Evolutionary conservation across 2,329 filamentous ascomycete genomes (phyloP), one percentile per base, ranked within the genome.

Genomic region (Phaeomoniella chlamydospora): DNA sequence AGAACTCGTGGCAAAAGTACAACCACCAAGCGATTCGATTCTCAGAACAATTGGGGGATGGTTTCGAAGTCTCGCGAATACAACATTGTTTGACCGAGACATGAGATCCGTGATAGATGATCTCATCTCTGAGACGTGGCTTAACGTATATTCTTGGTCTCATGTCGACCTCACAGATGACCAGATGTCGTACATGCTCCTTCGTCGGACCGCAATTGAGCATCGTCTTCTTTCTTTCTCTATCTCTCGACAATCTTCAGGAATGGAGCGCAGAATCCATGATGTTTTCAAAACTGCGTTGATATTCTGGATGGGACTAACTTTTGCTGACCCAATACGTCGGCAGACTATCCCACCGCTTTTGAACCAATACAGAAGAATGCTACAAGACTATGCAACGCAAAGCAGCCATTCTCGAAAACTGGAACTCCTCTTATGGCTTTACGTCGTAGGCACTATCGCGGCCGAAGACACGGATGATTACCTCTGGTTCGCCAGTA

Each of bases 181-280:
- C 9, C 6, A 34, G 4, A 34, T 34, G 32, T 18, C 15, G 4
- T 34, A 34, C 18, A 15, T 34, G 9, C 32, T 34, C 13, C 41
- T 41, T 31, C 35, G 40, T 12, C 17, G 18, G 19, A 19, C 39
- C 17, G 39, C 37, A 10, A 40, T 45, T 29, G 14, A 44, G 5
- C 40, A 44, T 34, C 31, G 35, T 14, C 31, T 44, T 14, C 43
- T 44, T 17, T 41, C 40, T 3, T 39, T 40, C 26, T n/a, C n/a
- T n/a, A n/a, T n/a, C n/a, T n/a, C n/a, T n/a, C n/a, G n/a, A n/a
- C n/a, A n/a, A n/a, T n/a, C n/a, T n/a, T n/a, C n/a, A n/a, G n/a
- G n/a, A n/a, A n/a, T n/a, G n/a, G n/a, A n/a, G n/a, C n/a, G n/a
- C n/a, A n/a, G n/a, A n/a, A n/a, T n/a, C n/a, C n/a, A n/a, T n/a